Evolutionary conservation across 768 basidiomycete genomes (phyloP).

Genomic region (Xerocomellus chrysenteron): DNA sequence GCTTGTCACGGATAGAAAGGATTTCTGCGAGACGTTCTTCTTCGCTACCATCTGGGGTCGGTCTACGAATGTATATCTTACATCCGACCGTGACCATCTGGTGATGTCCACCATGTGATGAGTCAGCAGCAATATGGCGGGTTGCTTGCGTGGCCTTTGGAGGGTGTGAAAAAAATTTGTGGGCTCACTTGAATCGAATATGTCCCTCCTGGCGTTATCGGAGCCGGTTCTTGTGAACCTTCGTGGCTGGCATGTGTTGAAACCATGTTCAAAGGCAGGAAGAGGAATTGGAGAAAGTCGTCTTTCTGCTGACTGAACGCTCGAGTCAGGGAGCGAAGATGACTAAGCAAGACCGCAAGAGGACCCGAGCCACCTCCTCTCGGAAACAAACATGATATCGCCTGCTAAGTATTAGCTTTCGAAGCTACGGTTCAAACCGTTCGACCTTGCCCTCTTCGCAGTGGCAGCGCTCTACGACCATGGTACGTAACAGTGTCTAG

Average conservation of each 20-base stretch:
- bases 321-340: slow-evolving; percentile 5
- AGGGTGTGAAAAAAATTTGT: slow-evolving; percentile 26
- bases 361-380: slow-evolving; percentile 3
- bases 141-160: slow-evolving; percentile 14
- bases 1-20: slow-evolving; percentile 89
- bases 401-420: neutral
- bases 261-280: slow-evolving; percentile 22
- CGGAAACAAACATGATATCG: neutral
- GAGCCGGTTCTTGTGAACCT: slow-evolving; percentile 50
- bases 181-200: slow-evolving; percentile 70
- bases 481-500: slow-evolving; percentile 3
- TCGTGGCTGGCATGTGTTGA: slow-evolving; percentile 33
- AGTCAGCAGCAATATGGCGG: slow-evolving; percentile 28
- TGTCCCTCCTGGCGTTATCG: slow-evolving; percentile 70
- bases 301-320: slow-evolving; percentile 3
- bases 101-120: slow-evolving; percentile 22
- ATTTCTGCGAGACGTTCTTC: slow-evolving; percentile 97
- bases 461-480: neutral
- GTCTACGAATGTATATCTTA: slow-evolving; percentile 90
- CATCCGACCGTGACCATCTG: slow-evolving; percentile 91
- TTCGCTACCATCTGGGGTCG: slow-evolving; percentile 64
- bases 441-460: neutral
- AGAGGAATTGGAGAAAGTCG: slow-evolving; percentile 7
- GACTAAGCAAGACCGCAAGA: slow-evolving; percentile 20
- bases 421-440: neutral